These are phyloP conservation scores for Ustilago tritici DNA, from an alignment of 1,284 basidiomycete species.

Conservation along the genomic window DNA sequence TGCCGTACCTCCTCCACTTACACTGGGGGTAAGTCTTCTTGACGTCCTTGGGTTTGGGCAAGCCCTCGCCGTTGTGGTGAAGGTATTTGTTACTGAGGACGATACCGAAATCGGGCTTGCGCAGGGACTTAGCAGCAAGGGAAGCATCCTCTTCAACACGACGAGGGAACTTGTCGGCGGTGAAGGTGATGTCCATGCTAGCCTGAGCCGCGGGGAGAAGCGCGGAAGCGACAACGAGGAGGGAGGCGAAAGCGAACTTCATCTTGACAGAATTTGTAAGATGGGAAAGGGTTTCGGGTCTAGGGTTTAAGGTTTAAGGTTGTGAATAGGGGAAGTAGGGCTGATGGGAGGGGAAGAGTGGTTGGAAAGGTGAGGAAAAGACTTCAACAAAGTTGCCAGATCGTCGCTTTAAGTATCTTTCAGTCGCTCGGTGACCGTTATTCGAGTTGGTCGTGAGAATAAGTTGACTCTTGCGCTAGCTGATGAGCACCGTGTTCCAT, in stretches of 20 bases:
- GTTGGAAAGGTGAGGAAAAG: not conserved
- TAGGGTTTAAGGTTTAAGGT: too few relatives aligned
- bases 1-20: constrained; percentile 24
- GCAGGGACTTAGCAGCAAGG: not conserved
- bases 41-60: constrained; percentile 31
- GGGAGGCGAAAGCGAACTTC: constrained; percentile 35
- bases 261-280: constrained; percentile 21
- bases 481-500: not conserved
- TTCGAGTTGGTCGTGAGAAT: not conserved
- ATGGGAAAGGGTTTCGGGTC: not conserved
- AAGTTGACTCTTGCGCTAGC: not conserved
- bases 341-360: not conserved
- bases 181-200: constrained; percentile 20
- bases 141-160: constrained; percentile 8
- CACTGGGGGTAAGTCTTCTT: constrained; percentile 17
- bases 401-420: constrained; percentile 17
- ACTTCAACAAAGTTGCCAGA: not conserved
- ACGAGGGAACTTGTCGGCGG: constrained; percentile 26
- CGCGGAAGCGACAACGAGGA: constrained; percentile 34
- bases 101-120: constrained; percentile 26
- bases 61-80: constrained; percentile 3
- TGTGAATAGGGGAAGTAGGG: not conserved
- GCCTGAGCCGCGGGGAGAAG: constrained; percentile 34
- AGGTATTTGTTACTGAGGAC: constrained; percentile 22
- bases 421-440: not conserved